Evolutionary conservation across 1,284 basidiomycete genomes (phyloP).

Genomic region (Moesziomyces aphidis): DNA sequence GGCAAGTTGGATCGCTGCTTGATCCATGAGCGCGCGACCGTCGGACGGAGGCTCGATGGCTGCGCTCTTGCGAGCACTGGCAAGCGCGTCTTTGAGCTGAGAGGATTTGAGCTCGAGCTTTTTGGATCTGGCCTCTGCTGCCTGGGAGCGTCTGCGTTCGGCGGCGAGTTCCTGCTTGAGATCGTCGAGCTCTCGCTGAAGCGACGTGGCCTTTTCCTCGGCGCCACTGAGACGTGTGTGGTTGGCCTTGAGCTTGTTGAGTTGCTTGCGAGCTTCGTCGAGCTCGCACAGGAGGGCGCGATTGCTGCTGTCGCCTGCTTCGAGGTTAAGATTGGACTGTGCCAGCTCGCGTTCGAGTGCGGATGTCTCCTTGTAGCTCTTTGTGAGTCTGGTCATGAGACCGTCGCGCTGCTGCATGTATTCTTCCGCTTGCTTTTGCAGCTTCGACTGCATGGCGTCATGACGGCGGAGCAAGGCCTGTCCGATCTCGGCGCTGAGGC

Average conservation of each 20-base stretch:
- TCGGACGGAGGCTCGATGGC: constrained; percentile 12
- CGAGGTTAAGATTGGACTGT: constrained; percentile 82
- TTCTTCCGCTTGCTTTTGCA: constrained; percentile 65
- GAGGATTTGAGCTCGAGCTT: constrained; percentile 68
- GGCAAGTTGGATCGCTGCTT: constrained; percentile 38
- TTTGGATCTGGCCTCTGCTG: constrained; percentile 76
- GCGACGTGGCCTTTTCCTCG: constrained; percentile 22
- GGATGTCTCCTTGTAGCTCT: constrained; percentile 55
- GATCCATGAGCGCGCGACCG: constrained; percentile 22
- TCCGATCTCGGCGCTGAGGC: constrained; percentile 80
- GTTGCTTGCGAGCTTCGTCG: constrained; percentile 78
- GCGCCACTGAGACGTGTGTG: constrained; percentile 75
- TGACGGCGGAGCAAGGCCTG: constrained; percentile 87
- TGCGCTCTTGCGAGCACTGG: constrained; percentile 27
- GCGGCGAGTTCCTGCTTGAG: constrained; percentile 83
- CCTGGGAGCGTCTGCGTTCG: constrained; percentile 77
- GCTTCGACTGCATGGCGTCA: constrained; percentile 81
- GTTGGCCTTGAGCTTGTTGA: constrained; percentile 78
- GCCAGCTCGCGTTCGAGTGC: constrained; percentile 76
- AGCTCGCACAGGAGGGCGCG: constrained; percentile 80
- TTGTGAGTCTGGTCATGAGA: constrained; percentile 55
- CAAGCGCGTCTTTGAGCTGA: constrained; percentile 42
- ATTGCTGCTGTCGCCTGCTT: constrained; percentile 82
- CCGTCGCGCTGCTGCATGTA: constrained; percentile 59
- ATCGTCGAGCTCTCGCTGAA: constrained; percentile 78